Conservation (phyloP, 768 basidiomycete genomes). For the Tylopilus sp. region DNA sequence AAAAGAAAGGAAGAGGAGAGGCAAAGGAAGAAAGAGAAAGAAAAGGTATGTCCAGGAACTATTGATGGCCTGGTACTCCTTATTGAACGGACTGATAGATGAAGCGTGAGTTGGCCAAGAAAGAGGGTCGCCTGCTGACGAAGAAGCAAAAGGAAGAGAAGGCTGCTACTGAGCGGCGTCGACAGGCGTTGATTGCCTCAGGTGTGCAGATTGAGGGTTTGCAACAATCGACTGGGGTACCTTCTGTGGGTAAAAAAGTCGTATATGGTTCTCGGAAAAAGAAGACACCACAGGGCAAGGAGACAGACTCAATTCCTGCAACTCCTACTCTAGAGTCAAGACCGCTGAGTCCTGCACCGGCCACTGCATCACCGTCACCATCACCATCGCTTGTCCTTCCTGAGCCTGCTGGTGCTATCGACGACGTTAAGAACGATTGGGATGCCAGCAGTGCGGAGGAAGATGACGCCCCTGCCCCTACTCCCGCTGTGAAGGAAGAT, state of each 20-base stretch:
- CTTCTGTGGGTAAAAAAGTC: slow-evolving; percentile 58
- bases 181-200: slow-evolving; percentile 84
- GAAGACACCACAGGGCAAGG: slow-evolving; percentile 53
- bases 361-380: slow-evolving; percentile 23
- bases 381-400: slow-evolving; percentile 26
- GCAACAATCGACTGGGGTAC: slow-evolving; percentile 50
- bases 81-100: slow-evolving; percentile 48
- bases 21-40: slow-evolving; percentile 80
- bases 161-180: slow-evolving; percentile 85
- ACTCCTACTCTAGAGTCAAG: slow-evolving; percentile 55
- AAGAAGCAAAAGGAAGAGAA: slow-evolving; percentile 96
- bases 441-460: slow-evolving; percentile 47
- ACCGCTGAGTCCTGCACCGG: slow-evolving; percentile 40
- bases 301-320: slow-evolving; percentile 29
- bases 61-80: neutral
- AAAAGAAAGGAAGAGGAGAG: slow-evolving; percentile 78
- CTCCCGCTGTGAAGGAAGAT: slow-evolving; percentile 43
- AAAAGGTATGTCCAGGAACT: slow-evolving; percentile 53
- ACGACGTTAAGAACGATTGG: slow-evolving; percentile 51
- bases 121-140: slow-evolving; percentile 92
- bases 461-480: slow-evolving; percentile 24
- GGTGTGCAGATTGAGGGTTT: slow-evolving; percentile 91
- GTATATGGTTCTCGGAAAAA: slow-evolving; percentile 85
- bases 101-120: slow-evolving; percentile 86
- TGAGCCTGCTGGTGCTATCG: slow-evolving; percentile 22